Evolutionary conservation across 169 alveolate species (phyloP), one percentile per base, ranked within the genome.

Genomic region (Eimeria praecox): DNA sequence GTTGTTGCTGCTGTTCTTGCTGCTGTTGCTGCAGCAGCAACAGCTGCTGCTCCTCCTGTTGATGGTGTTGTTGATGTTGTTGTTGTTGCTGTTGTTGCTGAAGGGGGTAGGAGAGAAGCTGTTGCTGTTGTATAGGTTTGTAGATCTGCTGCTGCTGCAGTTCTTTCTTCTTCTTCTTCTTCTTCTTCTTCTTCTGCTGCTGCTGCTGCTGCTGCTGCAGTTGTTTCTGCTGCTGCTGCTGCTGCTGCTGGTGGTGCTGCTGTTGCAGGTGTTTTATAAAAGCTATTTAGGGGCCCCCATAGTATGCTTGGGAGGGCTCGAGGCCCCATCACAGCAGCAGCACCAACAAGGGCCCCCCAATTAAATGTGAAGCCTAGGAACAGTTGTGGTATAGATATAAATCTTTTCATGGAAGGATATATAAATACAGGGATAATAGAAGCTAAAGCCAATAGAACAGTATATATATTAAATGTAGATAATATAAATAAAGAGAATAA

Each of bases 341-440:
- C 69, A 1, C 95, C 98, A 46, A 98, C 97, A n/a, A 97, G 97
- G 46, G 98, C 98, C 71, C 99, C 99, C 92, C 98, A 97, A 95
- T 98, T 98, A 92, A 98, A 99, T 8, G 99, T 97, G 38, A 97
- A 54, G 1, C 99, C 99, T 44, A 99, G 97, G 42, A 99, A 97
- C 0, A 98, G 93, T 96, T 99, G 99, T 4, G 99, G 99, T 88
- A 97, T 97, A 75, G 97, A 92, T 46, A 98, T 98, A 95, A 95
- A 97, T 71, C 99, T 90, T 96, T 99, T 99, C 94, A 98, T 97
- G 27, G 98, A 94, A 30, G 99, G 99, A 92, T 99, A 99, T 24
- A 98, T 44, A 27, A 97, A 95, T 20, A 98, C 98, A 1, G 98
- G 90, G 12, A 98, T 97, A 1, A 98, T 91, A 5, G 99, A 96